Conservation (phyloP, 768 basidiomycete species). For the Psilocybe cubensis region DNA sequence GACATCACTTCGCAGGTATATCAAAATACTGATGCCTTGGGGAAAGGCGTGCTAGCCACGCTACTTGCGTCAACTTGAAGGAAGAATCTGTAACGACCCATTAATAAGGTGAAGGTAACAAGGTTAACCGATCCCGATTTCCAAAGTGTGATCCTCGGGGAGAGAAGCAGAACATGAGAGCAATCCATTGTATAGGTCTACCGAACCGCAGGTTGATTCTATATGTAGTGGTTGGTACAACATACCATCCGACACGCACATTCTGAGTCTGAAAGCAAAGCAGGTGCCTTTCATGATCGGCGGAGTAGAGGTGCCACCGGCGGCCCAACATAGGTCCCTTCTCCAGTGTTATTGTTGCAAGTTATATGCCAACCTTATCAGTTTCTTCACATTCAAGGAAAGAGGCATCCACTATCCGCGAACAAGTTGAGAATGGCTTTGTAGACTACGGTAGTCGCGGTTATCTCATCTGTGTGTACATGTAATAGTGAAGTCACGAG, state of each 20-base stretch:
- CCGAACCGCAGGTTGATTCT: not conserved
- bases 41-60: conserved; percentile 31
- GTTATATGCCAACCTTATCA: no score
- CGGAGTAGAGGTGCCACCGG: conserved; percentile 17
- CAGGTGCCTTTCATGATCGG: conserved; percentile 15
- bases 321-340: conserved; percentile 8
- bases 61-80: conserved; percentile 24
- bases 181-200: not conserved
- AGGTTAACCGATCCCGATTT: conserved; percentile 11
- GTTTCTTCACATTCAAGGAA: no score
- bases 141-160: conserved; percentile 33
- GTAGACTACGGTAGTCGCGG: no score
- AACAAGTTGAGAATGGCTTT: no score
- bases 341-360: no score
- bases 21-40: conserved; percentile 6
- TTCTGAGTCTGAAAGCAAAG: conserved; percentile 5
- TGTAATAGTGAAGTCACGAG: no score
- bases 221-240: not conserved
- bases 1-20: conserved; percentile 28
- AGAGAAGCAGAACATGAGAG: conserved; percentile 1
- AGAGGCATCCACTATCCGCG: no score
- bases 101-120: conserved; percentile 22
- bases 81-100: conserved; percentile 19
- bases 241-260: conserved; percentile 6
- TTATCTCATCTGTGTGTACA: no score